Evolutionary conservation across 306 rosid genomes (phyloP), one percentile per base, ranked within the genome.

Genomic region (Sicyos edulis): DNA sequence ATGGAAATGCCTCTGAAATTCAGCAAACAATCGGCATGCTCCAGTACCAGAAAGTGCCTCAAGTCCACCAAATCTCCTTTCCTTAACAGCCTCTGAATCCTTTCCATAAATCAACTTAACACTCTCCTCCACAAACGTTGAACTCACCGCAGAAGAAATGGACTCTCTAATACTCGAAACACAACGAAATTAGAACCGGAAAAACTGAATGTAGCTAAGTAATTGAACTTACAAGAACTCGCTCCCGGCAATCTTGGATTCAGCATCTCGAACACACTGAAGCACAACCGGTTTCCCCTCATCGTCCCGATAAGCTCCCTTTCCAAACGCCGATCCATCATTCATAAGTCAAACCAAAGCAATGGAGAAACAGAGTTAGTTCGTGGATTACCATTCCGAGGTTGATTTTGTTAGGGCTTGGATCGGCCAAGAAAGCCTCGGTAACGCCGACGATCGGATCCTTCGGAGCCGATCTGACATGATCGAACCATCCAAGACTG

Each of bases 231-330:
- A 81, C 85, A 57, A 65, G 56, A 75, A 78, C 53, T 81, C 82
- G 8, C 47, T 55, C n/a, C 82, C 80, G 0, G 67, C 17, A 65
- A 81, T 75, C 65, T 81, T 81, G 12, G 72, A 60, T 64, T 78
- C 85, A 16, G 85, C 85, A 50, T 81, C 79, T 66, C 82, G 44
- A 71, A 81, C 80, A 71, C 85, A 81, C 58, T 78, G 82, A 24
- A 81, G 85, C 76, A 81, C 75, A 1, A 81, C 77, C 12, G 82
- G 77, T 44, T 78, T 78, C 47, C 85, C 85, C 54, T 75, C 52
- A 10, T 81, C 82, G 52, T 78, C 78, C 34, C 85, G 80, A 47
- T 81, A 81, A 65, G 82, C 85, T 54, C 85, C 85, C 85, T n/a
- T 81, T 52, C 29, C 54, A 37, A 37, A 74, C 29, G 40, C 22